phyloP scores from a whole-genome alignment of 768 basidiomycete genomes.

The Holtermanniella nyarrowii region DNA sequence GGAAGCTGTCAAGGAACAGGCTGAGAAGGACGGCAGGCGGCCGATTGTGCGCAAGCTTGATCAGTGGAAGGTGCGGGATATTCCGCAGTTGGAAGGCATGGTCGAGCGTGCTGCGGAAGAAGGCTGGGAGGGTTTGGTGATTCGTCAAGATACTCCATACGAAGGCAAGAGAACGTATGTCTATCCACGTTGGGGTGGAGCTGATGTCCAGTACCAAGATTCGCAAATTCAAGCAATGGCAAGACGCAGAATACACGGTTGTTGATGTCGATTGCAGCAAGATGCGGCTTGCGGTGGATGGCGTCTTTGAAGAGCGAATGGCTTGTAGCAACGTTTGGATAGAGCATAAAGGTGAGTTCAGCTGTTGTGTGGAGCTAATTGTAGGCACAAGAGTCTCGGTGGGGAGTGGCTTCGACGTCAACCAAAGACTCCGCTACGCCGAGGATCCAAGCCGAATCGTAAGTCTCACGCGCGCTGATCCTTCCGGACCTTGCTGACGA shows the following conservation, averaged over 20 bases:
- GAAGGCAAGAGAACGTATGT: slow-evolving; percentile 34
- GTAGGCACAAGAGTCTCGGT: slow-evolving; percentile 25
- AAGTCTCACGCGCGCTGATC: too few relatives aligned
- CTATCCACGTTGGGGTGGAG: background rate
- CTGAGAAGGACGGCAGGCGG: slow-evolving; percentile 6
- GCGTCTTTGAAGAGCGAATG: slow-evolving; percentile 27
- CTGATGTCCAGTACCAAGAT: slow-evolving; percentile 19
- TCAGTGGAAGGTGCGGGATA: slow-evolving; percentile 17
- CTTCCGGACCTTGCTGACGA: too few relatives aligned
- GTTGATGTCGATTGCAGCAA: slow-evolving; percentile 16
- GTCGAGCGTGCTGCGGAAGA: slow-evolving; percentile 27
- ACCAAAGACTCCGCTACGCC: slow-evolving; percentile 30
- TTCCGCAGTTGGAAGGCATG: slow-evolving; percentile 26
- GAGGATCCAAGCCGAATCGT: slow-evolving; percentile 28
- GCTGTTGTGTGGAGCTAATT: background rate
- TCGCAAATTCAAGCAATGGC: slow-evolving; percentile 40
- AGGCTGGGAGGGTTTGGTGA: slow-evolving; percentile 37
- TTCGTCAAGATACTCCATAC: slow-evolving; percentile 31
- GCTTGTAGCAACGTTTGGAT: slow-evolving; percentile 31
- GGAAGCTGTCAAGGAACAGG: slow-evolving; percentile 12
- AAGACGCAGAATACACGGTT: slow-evolving; percentile 36
- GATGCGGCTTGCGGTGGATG: slow-evolving; percentile 31
- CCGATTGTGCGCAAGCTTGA: slow-evolving; percentile 16
- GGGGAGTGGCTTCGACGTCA: slow-evolving; percentile 33
- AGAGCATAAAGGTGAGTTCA: slow-evolving; percentile 23